phyloP scores from a whole-genome alignment of 331 rosid genomes.

The Malus hybrid region DNA sequence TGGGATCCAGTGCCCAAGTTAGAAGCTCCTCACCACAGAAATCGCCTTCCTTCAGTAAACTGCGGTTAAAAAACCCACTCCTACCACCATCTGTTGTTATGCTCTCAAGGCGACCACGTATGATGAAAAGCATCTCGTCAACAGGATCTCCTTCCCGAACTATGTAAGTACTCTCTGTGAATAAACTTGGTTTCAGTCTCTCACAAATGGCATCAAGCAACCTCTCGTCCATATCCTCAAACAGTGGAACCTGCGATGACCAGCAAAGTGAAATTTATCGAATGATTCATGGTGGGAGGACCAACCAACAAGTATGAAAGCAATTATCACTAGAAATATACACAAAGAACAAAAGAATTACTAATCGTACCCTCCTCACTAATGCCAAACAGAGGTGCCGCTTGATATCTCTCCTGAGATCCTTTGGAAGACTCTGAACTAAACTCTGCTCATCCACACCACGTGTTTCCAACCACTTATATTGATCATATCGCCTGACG shows the following conservation, averaged over 20 bases:
- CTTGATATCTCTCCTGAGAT: conserved; percentile 92
- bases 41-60: conserved; percentile 74
- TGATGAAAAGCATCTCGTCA: conserved; percentile 94
- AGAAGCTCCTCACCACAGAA: conserved; percentile 98
- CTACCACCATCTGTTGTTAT: conserved; percentile 96
- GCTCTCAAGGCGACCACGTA: conserved; percentile 97
- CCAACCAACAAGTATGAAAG: background rate
- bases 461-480: conserved; percentile 98
- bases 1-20: conserved; percentile 98
- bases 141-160: conserved; percentile 98
- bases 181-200: conserved; percentile 79
- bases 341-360: background rate
- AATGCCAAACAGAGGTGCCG: conserved; percentile 96
- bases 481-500: conserved; percentile 95
- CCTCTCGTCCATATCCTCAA: conserved; percentile 93
- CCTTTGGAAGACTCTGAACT: conserved; percentile 95
- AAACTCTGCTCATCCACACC: conserved; percentile 90
- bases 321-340: background rate
- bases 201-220: conserved; percentile 97
- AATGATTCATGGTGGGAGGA: background rate
- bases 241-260: conserved; percentile 76
- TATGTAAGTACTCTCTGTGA: conserved; percentile 75
- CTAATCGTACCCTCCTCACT: conserved; percentile 85
- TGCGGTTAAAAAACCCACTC: conserved; percentile 87
- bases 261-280: background rate